Evolutionary conservation across 2,329 filamentous ascomycete genomes (phyloP).

Genomic region (Ophiostoma tasmaniense): DNA sequence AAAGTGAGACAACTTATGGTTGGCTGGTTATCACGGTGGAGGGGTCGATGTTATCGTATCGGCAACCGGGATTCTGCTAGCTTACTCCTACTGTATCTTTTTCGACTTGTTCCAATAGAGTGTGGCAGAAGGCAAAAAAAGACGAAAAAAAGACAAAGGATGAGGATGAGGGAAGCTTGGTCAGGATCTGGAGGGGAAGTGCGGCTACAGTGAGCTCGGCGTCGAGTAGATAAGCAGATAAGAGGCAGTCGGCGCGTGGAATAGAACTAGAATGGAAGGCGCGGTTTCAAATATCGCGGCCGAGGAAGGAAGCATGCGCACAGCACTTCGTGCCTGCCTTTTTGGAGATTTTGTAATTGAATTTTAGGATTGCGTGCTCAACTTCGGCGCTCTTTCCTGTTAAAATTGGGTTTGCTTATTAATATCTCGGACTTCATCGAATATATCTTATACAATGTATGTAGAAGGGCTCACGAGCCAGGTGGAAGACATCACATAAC

Average conservation of each 20-base stretch:
- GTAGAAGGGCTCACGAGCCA: not conserved
- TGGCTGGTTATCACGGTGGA: not conserved
- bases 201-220: not conserved
- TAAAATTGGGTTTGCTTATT: not conserved
- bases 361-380: not conserved
- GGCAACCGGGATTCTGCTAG: not conserved
- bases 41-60: constrained; percentile 3
- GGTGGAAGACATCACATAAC: not conserved
- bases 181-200: not conserved
- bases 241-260: not conserved
- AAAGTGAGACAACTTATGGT: not conserved
- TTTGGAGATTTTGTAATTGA: too few relatives aligned
- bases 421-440: not conserved
- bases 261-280: not conserved
- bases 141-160: not conserved
- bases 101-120: not conserved
- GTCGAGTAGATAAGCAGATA: not conserved
- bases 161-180: not conserved
- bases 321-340: not conserved
- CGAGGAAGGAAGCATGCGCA: not conserved
- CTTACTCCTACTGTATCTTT: not conserved
- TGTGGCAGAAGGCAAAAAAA: not conserved
- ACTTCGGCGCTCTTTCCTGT: not conserved
- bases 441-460: not conserved
- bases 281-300: not conserved